These are phyloP conservation scores for Camelina sativa DNA, from an alignment of 345 rosid genomes.

Conservation along the genomic window DNA sequence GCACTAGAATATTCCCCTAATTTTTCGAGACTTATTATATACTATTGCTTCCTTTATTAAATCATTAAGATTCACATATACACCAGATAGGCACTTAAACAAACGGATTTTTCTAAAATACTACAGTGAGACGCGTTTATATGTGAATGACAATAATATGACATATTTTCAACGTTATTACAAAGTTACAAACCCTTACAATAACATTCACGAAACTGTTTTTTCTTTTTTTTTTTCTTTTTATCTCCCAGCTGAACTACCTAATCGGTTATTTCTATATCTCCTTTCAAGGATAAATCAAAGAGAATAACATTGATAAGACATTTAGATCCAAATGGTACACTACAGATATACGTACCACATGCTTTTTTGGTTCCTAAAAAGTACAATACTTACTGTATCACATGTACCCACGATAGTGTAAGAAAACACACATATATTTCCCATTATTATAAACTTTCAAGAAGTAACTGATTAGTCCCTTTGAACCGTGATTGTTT, in stretches of 20 bases:
- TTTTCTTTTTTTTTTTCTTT: not conserved
- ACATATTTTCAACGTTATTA: not conserved
- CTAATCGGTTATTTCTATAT: not conserved
- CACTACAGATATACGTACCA: conserved; percentile 23
- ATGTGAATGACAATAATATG: conserved; percentile 12
- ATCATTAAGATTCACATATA: conserved; percentile 23
- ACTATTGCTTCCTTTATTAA: conserved; percentile 16
- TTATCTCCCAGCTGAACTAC: not conserved
- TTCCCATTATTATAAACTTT: not conserved
- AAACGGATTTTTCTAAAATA: not conserved
- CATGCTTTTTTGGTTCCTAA: conserved; percentile 19
- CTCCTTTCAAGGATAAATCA: not conserved
- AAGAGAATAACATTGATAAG: conserved; percentile 19
- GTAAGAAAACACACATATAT: not conserved
- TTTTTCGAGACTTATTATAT: conserved; percentile 47
- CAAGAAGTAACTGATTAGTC: not conserved
- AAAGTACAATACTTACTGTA: not conserved
- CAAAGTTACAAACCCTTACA: not conserved
- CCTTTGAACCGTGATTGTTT: too few species aligned
- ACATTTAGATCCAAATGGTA: conserved; percentile 29
- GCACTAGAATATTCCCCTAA: conserved; percentile 90
- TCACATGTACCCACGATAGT: not conserved
- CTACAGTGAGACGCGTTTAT: not conserved
- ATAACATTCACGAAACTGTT: not conserved
- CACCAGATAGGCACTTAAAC: not conserved